Evolutionary conservation across 2,329 filamentous ascomycete species (phyloP).

Genomic region (Pseudopyrenochaeta lycopersici): DNA sequence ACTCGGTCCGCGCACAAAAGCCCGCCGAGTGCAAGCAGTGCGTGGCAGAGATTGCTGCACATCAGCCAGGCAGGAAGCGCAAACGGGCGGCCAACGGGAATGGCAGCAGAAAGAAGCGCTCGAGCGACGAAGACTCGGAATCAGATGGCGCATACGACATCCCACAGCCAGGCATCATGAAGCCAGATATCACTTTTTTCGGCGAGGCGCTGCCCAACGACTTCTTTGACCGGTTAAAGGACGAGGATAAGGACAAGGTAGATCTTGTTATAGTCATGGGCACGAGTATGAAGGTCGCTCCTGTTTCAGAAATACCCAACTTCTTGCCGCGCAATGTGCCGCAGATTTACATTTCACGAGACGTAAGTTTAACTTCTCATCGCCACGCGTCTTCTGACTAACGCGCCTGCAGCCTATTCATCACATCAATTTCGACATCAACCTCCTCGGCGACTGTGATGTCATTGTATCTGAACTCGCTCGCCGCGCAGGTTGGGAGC

Average conservation of each 20-base stretch:
- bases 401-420: constrained; percentile 68
- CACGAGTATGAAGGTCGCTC: constrained; percentile 93
- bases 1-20: constrained; percentile 76
- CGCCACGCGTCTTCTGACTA: not conserved
- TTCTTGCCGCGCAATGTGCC: constrained; percentile 81
- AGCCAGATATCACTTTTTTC: constrained; percentile 97
- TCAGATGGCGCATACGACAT: constrained; percentile 71
- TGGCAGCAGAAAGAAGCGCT: constrained; percentile 54
- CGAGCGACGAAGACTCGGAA: constrained; percentile 63
- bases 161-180: constrained; percentile 82
- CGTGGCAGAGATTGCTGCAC: constrained; percentile 62
- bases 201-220: constrained; percentile 86
- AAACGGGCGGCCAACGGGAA: constrained; percentile 60
- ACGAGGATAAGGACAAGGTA: constrained; percentile 79
- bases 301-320: constrained; percentile 89
- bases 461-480: constrained; percentile 88
- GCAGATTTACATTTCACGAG: constrained; percentile 88
- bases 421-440: constrained; percentile 96
- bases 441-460: constrained; percentile 95
- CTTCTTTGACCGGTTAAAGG: constrained; percentile 82
- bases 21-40: constrained; percentile 84
- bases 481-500: constrained; percentile 79
- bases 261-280: constrained; percentile 96
- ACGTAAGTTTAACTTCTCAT: constrained; percentile 57
- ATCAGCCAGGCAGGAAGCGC: constrained; percentile 60